Conservation (phyloP, 331 rosid genomes). For the Quercus lobata region DNA sequence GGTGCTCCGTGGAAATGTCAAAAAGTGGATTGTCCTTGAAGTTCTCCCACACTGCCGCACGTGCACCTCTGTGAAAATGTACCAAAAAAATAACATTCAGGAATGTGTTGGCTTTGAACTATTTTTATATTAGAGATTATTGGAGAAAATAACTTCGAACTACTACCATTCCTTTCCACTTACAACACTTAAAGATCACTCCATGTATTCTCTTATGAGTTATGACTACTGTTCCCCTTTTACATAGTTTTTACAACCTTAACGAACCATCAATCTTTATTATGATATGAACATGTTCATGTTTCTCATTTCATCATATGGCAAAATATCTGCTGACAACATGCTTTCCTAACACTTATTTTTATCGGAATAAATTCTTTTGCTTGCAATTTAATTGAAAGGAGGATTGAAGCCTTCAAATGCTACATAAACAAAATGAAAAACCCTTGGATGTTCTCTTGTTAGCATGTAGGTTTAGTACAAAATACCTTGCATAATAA, state of each 20-base stretch:
- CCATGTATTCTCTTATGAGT: background rate
- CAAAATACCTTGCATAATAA: constrained; percentile 76
- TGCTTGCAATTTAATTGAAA: background rate
- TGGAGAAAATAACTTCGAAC: background rate
- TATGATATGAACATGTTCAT: background rate
- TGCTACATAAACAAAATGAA: background rate
- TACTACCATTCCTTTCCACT: background rate
- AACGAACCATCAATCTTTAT: background rate
- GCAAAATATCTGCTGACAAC: background rate
- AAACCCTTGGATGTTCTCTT: constrained; percentile 1
- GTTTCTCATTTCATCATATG: background rate
- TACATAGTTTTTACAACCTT: background rate
- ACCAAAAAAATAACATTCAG: background rate
- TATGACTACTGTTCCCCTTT: background rate
- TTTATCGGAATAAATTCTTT: background rate
- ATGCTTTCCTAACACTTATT: background rate
- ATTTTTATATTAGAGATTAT: background rate
- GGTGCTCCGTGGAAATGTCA: constrained; percentile 92
- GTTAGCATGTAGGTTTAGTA: constrained; percentile 14
- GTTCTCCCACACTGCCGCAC: constrained; percentile 99
- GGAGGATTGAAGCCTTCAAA: constrained; percentile 13
- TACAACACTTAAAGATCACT: background rate
- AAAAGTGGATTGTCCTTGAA: constrained; percentile 91
- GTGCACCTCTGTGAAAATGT: constrained; percentile 69
- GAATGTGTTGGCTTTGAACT: background rate